Evolutionary conservation across 1,284 basidiomycete species (phyloP), one percentile per base, ranked within the genome.

Genomic region (Trichosporon faecale): DNA sequence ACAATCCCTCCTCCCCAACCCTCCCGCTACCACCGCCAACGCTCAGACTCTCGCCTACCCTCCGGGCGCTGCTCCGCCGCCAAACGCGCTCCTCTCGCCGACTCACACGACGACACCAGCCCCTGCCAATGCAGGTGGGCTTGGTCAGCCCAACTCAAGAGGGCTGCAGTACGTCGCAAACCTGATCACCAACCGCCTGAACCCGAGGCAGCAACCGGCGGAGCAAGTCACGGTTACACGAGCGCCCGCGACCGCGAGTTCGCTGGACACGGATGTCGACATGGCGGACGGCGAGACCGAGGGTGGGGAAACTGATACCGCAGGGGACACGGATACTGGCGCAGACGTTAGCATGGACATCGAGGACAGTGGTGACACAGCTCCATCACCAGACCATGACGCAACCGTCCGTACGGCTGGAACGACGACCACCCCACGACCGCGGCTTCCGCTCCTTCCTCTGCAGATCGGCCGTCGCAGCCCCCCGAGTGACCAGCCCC

Each of bases 231-330:
- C 29, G 0, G 55, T 23, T 2, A 21, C 40, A 23, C 64, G 12
- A 57, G 66, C 23, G 14, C 64, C 21, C 37, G 64, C 44, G 9
- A 67, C 66, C 1, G 55, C 37, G 9, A 70, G 64, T 46, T 67
- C 70, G 1, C 18, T 69, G 16, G 81, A 81, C 66, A 81, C 79
- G 12, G 81, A 82, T 64, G 79, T 82, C 18, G 81, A 81, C 52
- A 81, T 81, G 80, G 81, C 80, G n/a, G 80, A 82, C 70, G 78
- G 69, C 69, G 80, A 82, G 70, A 72, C 64, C 0, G 79, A 77
- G 18, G 80, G 76, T 37, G 72, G 70, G 60, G 77, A 76, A 33
- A 78, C 78, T 11, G 80, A 80, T 65, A 74, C 72, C 8, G 74
- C 76, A 2, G 78, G 76, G 1, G 70, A 76, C 14, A 77, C 74